Evolutionary conservation across 2,329 filamentous ascomycete genomes (phyloP), one percentile per base, ranked within the genome.

Genomic region (Emergomyces africanus): DNA sequence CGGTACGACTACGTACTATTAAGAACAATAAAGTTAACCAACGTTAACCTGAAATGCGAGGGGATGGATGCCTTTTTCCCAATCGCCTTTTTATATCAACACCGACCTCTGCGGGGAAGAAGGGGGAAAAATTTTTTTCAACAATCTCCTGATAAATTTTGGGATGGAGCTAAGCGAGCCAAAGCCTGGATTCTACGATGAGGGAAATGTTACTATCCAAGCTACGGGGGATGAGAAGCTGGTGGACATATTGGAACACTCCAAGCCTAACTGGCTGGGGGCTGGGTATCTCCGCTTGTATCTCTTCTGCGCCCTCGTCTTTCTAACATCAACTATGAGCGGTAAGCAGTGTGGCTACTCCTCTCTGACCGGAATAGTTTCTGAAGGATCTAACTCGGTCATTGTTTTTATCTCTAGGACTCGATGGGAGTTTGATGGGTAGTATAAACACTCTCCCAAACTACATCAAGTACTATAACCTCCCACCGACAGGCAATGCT

Each of bases 361-460:
- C n/a, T n/a, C n/a, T n/a, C 18, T 15, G 23, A 14, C 12, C 23
- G 14, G 49, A 48, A 12, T 57, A 8, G 10, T 15, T n/a, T 35
- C 23, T 4, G 44, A 15, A 28, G 5, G 9, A 23, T 15, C n/a
- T 37, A 49, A 39, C 9, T 28, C n/a, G 39, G 42, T 5, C 6
- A 63, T 57, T 42, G 58, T 57, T 59, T 46, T 39, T n/a, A 15
- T 39, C 10, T 14, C 2, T 46, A 71, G 63, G 66, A 59, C 66
- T 62, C 65, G 54, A 66, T 37, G 61, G 61, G 25, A 61, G 60
- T 14, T 64, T 78, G 2, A 74, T 78, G 73, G 72, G 74, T 12
- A 75, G 72, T 10, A 73, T 78, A 51, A 78, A 78, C 62, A 73
- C 72, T 14, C 64, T 78, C 23, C 71, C 71, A 0, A 73, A 74